Percentiles rank a stretch among this genome's conserved stretches.
These are phyloP conservation scores for Aspergillus quadrilineatus DNA, from an alignment of 2,329 filamentous ascomycete species.

Conservation along the genomic window DNA sequence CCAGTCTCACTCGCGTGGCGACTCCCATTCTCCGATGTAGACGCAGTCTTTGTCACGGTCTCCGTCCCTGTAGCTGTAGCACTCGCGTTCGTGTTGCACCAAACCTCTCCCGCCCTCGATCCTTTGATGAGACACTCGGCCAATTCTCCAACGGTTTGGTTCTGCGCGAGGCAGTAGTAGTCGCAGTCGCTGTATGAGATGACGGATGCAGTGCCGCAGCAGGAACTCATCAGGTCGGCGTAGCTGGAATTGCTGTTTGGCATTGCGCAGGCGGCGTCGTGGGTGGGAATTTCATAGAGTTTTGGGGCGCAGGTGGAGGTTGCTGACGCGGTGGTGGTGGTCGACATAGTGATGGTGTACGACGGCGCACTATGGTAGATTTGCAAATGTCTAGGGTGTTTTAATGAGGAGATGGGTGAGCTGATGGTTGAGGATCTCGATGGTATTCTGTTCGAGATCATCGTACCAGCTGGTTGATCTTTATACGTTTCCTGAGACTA, in stretches of 20 bases:
- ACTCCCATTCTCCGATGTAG: too few relatives aligned
- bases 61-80: conserved; percentile 21
- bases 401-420: too few relatives aligned
- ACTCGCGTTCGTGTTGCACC: conserved; percentile 27
- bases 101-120: conserved; percentile 19
- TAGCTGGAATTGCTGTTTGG: conserved; percentile 20
- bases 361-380: too few relatives aligned
- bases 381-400: too few relatives aligned
- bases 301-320: conserved; percentile 23
- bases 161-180: conserved; percentile 27
- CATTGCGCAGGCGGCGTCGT: conserved; percentile 28
- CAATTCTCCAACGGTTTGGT: conserved; percentile 20
- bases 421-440: too few relatives aligned
- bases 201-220: conserved; percentile 22
- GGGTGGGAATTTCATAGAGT: conserved; percentile 25
- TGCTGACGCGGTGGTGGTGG: conserved; percentile 17
- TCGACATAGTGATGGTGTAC: conserved; percentile 12
- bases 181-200: conserved; percentile 24
- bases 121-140: conserved; percentile 25
- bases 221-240: conserved; percentile 23
- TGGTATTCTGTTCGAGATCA: too few relatives aligned
- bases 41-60: not conserved
- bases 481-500: too few relatives aligned
- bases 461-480: too few relatives aligned
- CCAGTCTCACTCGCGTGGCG: too few relatives aligned